A percentile compares a stretch with the other conserved stretches of the same genome.
Evolutionary conservation across 1,284 basidiomycete genomes (phyloP).

Genomic region (Cryptococcus neoformans): DNA sequence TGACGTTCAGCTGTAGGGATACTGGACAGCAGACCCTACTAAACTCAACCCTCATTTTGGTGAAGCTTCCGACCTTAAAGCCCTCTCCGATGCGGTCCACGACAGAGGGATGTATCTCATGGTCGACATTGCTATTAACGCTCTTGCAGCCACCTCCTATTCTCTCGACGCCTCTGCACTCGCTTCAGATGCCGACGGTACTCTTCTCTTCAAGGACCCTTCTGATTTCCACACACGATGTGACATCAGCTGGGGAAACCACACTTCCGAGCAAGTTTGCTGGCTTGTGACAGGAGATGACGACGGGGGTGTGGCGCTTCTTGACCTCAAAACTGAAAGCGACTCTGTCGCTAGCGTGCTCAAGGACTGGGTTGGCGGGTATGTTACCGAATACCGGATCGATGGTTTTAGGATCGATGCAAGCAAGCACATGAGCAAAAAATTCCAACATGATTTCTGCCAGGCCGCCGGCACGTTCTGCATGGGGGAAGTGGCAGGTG

Average conservation of each 20-base stretch:
- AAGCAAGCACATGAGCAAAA: conserved; percentile 56
- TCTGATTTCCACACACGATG: conserved; percentile 29
- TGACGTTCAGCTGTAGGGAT: conserved; percentile 20
- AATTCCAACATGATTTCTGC: conserved; percentile 55
- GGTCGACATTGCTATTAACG: conserved; percentile 71
- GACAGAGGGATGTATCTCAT: conserved; percentile 67
- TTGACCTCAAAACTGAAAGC: conserved; percentile 65
- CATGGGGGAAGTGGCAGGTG: conserved; percentile 69
- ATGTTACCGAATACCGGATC: conserved; percentile 62
- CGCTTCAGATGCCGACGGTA: conserved; percentile 17
- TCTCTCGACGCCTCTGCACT: conserved; percentile 22
- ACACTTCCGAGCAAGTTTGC: conserved; percentile 28
- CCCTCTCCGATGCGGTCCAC: conserved; percentile 62
- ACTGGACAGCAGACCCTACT: conserved; percentile 56
- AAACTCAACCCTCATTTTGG: conserved; percentile 65
- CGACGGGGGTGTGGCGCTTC: conserved; percentile 58
- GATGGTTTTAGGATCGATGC: conserved; percentile 62
- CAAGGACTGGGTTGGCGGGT: conserved; percentile 58
- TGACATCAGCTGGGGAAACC: conserved; percentile 24
- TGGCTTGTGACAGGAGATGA: conserved; percentile 58
- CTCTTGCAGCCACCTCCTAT: conserved; percentile 56
- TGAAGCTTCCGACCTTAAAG: conserved; percentile 62
- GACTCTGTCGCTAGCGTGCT: conserved; percentile 57
- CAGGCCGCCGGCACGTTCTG: conserved; percentile 69
- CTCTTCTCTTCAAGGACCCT: conserved; percentile 28